Evolutionary conservation across 148 eudicot genomes (phyloP).

Genomic region (Camellia sinensis): DNA sequence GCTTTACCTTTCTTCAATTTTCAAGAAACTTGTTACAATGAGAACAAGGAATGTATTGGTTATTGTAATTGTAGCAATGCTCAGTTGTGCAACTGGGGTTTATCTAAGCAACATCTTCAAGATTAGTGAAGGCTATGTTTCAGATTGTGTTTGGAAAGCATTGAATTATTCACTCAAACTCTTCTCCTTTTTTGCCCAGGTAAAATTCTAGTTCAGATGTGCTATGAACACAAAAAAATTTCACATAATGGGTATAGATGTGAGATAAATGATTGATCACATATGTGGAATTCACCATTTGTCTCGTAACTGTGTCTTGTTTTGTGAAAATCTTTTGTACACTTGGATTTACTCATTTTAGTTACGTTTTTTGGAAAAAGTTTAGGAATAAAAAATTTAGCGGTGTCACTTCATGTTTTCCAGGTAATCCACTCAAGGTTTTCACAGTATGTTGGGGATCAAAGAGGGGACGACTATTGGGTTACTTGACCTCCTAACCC

Average conservation of each 20-base stretch:
- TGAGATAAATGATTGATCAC: no score
- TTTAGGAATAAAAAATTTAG: no score
- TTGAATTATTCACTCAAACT: background rate
- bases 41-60: background rate
- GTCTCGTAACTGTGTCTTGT: no score
- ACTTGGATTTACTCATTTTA: no score
- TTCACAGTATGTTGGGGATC: background rate
- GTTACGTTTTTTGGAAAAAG: no score
- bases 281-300: no score
- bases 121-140: background rate
- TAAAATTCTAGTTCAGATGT: background rate
- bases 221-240: no score
- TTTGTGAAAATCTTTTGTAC: no score
- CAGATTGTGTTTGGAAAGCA: constrained; percentile 5
- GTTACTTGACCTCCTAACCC: background rate
- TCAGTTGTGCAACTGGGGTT: constrained; percentile 6
- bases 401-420: background rate
- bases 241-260: no score
- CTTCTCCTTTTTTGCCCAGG: constrained; percentile 3
- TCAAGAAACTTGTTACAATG: constrained; percentile 6
- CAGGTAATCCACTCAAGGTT: background rate
- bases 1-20: background rate
- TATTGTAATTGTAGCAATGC: background rate
- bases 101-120: background rate
- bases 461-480: background rate